Conservation (phyloP, 1,284 basidiomycete species). For the Rugiboletus extremiorientalis region DNA sequence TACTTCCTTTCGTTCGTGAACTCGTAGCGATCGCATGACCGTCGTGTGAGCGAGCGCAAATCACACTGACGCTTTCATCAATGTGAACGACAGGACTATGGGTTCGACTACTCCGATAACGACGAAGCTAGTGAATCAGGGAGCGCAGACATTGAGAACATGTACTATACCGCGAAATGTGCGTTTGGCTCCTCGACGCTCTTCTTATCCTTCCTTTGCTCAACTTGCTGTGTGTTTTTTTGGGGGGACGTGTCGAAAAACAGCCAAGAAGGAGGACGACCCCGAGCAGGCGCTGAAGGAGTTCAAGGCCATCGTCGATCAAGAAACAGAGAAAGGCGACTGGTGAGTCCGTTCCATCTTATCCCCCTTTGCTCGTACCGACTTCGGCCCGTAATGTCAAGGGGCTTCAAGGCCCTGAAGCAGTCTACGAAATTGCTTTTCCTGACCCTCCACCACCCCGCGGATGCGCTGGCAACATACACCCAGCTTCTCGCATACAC, state of each 20-base stretch:
- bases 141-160: slow-evolving; percentile 95
- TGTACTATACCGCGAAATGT: slow-evolving; percentile 99
- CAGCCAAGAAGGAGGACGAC: slow-evolving; percentile 91
- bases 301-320: slow-evolving; percentile 84
- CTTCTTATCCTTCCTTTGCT: background rate
- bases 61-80: slow-evolving; percentile 1
- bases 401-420: slow-evolving; percentile 99
- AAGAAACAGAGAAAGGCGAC: slow-evolving; percentile 89
- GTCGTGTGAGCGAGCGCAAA: background rate
- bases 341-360: slow-evolving; percentile 56
- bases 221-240: too few relatives aligned
- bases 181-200: slow-evolving; percentile 25
- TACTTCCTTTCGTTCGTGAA: slow-evolving; percentile 13
- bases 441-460: slow-evolving; percentile 73
- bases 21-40: slow-evolving; percentile 3
- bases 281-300: slow-evolving; percentile 88
- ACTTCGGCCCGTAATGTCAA: slow-evolving; percentile 32
- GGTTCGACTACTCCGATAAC: slow-evolving; percentile 94
- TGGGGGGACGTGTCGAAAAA: slow-evolving; percentile 2
- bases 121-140: slow-evolving; percentile 79
- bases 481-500: slow-evolving; percentile 87
- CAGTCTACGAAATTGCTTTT: slow-evolving; percentile 97
- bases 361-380: background rate
- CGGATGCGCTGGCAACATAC: slow-evolving; percentile 87
- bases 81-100: slow-evolving; percentile 73